phyloP scores from a whole-genome alignment of 805 yeast species.

The Kluyveromyces aestuarii region DNA sequence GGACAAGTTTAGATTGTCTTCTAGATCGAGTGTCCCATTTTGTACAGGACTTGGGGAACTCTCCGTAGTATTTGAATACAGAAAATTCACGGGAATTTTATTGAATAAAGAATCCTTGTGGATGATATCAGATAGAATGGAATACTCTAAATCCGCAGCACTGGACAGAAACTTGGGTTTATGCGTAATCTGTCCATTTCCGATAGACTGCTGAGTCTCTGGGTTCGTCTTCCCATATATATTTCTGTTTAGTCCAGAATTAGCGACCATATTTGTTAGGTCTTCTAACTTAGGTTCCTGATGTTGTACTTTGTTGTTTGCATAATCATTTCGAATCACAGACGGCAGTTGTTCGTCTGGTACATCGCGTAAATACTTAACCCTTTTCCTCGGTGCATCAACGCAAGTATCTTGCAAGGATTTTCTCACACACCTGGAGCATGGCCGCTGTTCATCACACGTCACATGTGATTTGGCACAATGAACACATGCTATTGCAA shows the following conservation, averaged over 20 bases:
- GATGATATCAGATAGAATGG: slow-evolving; percentile 56
- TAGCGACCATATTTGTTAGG: neutral
- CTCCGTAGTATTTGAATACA: slow-evolving; percentile 9
- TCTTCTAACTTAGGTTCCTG: neutral
- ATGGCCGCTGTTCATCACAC: slow-evolving; percentile 77
- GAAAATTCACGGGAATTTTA: slow-evolving; percentile 18
- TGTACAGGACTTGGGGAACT: slow-evolving; percentile 1
- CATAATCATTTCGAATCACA: slow-evolving; percentile 2
- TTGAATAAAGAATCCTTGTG: slow-evolving; percentile 29
- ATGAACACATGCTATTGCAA: slow-evolving; percentile 80
- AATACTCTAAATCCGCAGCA: slow-evolving; percentile 68
- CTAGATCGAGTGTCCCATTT: neutral
- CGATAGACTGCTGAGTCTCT: slow-evolving; percentile 16
- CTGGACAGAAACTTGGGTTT: slow-evolving; percentile 47
- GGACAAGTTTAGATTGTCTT: neutral
- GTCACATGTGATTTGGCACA: slow-evolving; percentile 90
- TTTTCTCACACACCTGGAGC: slow-evolving; percentile 64
- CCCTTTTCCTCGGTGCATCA: slow-evolving; percentile 83
- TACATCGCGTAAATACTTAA: slow-evolving; percentile 68
- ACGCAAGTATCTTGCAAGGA: slow-evolving; percentile 64
- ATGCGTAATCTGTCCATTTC: slow-evolving; percentile 17
- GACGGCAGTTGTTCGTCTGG: slow-evolving; percentile 27
- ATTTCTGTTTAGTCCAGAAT: neutral
- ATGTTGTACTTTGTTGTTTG: slow-evolving; percentile 3
- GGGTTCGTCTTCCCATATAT: slow-evolving; percentile 1